Evolutionary conservation across 495 filamentous ascomycete species (phyloP).

Genomic region (Aspergillus carlsbadensis): DNA sequence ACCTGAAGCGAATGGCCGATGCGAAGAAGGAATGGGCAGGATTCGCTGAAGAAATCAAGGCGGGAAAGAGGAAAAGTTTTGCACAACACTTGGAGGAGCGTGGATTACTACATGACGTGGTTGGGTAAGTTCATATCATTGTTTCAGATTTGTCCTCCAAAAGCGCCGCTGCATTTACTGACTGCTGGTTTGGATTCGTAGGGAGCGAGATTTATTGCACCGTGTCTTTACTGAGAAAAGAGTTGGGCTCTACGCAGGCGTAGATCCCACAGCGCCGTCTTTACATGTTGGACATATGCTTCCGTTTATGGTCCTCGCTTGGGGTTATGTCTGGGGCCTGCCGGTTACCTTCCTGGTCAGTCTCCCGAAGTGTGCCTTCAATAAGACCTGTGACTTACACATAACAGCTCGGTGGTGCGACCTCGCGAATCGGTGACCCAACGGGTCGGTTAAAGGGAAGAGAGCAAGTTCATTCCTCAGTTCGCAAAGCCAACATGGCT

Average conservation of each 20-base stretch:
- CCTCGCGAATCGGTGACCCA: slow-evolving; percentile 85
- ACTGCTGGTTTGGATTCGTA: slow-evolving; percentile 25
- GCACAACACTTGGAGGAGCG: slow-evolving; percentile 73
- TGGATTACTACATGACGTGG: slow-evolving; percentile 74
- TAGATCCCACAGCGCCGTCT: slow-evolving; percentile 90
- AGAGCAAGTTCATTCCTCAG: slow-evolving; percentile 49
- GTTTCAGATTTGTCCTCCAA: neutral
- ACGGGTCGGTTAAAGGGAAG: slow-evolving; percentile 71
- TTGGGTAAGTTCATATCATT: slow-evolving; percentile 65
- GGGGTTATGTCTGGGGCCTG: slow-evolving; percentile 86
- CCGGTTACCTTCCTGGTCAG: slow-evolving; percentile 66
- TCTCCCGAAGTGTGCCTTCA: neutral
- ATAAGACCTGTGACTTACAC: slow-evolving; percentile 12
- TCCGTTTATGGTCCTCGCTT: slow-evolving; percentile 90
- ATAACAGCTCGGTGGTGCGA: slow-evolving; percentile 74
- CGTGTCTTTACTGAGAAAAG: slow-evolving; percentile 66
- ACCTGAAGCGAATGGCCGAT: slow-evolving; percentile 49
- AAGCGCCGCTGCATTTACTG: slow-evolving; percentile 3
- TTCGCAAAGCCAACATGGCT: slow-evolving; percentile 66
- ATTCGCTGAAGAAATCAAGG: slow-evolving; percentile 54
- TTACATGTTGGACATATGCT: slow-evolving; percentile 91
- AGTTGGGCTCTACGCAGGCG: slow-evolving; percentile 79
- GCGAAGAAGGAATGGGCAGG: slow-evolving; percentile 58
- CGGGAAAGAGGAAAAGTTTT: slow-evolving; percentile 61
- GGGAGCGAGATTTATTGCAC: slow-evolving; percentile 64